phyloP scores from a whole-genome alignment of 176 grass and related monocot species.

The Zizania latifolia region DNA sequence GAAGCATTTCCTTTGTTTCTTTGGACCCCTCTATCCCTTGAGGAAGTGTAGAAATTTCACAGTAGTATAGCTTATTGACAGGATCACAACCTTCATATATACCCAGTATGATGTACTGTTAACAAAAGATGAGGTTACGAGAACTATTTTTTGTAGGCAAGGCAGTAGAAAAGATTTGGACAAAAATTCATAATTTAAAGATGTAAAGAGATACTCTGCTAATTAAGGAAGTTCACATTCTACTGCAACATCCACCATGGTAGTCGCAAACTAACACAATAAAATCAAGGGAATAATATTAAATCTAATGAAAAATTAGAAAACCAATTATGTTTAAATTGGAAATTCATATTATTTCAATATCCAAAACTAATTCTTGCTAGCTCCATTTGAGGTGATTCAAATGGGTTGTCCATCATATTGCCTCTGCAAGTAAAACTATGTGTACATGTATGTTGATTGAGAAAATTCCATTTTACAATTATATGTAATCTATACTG shows the following conservation, averaged over 20 bases:
- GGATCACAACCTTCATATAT: constrained; percentile 73
- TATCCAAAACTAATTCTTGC: not conserved
- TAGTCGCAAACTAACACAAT: not conserved
- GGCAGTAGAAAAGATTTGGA: not conserved
- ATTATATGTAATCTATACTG: not conserved
- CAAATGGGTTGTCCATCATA: not conserved
- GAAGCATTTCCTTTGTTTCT: constrained; percentile 52
- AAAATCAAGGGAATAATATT: not conserved
- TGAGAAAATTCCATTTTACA: not conserved
- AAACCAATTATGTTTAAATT: not conserved
- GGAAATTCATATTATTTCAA: not conserved
- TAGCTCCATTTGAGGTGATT: not conserved
- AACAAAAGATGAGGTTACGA: constrained; percentile 21
- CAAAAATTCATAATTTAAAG: not conserved
- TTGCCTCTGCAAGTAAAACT: not conserved
- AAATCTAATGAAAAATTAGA: not conserved
- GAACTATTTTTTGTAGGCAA: not conserved
- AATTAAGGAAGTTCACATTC: not conserved
- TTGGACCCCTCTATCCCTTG: constrained; percentile 62
- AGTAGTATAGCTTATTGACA: constrained; percentile 90
- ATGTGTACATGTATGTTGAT: not conserved
- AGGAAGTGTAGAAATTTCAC: constrained; percentile 62
- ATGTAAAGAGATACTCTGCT: not conserved
- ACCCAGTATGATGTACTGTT: constrained; percentile 65
- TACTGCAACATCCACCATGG: not conserved